Evolutionary conservation across 1,284 basidiomycete genomes (phyloP).

Genomic region (Rhodotorula sp.): DNA sequence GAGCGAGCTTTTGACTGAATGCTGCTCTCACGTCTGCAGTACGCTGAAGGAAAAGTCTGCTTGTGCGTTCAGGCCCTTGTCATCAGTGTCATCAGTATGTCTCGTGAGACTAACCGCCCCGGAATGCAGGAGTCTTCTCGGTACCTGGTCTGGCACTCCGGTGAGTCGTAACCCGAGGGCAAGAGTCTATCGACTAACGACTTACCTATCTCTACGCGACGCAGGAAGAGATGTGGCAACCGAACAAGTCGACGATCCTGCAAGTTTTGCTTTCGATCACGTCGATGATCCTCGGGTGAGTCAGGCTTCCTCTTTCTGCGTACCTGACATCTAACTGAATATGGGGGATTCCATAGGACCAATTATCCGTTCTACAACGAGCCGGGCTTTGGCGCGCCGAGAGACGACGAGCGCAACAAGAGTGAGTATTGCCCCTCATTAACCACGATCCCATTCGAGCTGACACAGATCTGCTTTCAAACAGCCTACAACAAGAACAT

Average conservation of each 20-base stretch:
- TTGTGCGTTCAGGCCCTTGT: not conserved
- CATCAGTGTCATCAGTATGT: not conserved
- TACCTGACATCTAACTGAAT: not conserved
- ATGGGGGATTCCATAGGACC: slow-evolving; percentile 40
- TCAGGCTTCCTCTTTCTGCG: not conserved
- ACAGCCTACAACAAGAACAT: slow-evolving; percentile 26
- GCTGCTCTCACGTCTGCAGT: not conserved
- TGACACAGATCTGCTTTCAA: not conserved
- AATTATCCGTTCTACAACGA: slow-evolving; percentile 59
- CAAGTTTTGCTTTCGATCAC: slow-evolving; percentile 61
- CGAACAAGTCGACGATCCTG: slow-evolving; percentile 43
- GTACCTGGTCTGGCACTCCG: slow-evolving; percentile 48
- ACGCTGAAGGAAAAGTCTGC: slow-evolving; percentile 21
- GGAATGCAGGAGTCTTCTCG: slow-evolving; percentile 9
- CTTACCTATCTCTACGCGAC: not conserved
- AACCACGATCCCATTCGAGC: no score
- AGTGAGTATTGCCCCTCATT: not conserved
- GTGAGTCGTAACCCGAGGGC: not conserved
- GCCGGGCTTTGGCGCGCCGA: slow-evolving; percentile 46
- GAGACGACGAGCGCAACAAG: slow-evolving; percentile 14
- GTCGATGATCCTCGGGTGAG: slow-evolving; percentile 57
- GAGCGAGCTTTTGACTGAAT: not conserved
- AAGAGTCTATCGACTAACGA: not conserved
- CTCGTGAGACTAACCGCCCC: not conserved
- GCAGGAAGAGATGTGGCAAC: slow-evolving; percentile 56